phyloP scores from a whole-genome alignment of 2,329 filamentous ascomycete genomes.

The Sclerotinia trifoliorum region DNA sequence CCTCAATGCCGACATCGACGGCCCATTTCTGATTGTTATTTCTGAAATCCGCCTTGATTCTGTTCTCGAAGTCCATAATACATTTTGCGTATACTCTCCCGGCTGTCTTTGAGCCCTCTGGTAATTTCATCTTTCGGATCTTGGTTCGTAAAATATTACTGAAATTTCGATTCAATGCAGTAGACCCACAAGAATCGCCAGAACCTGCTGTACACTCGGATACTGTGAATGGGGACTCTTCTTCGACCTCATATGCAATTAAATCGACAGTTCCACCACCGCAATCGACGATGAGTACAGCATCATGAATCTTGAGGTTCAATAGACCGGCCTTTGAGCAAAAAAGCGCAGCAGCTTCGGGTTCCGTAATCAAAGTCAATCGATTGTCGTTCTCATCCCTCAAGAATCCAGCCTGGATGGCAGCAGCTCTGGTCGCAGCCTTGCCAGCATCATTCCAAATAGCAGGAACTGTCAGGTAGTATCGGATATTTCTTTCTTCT shows the following conservation, averaged over 20 bases:
- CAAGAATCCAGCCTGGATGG: conserved; percentile 94
- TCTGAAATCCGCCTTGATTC: conserved; percentile 98
- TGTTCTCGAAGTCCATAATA: conserved; percentile 99
- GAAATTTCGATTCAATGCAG: conserved; percentile 95
- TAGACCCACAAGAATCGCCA: conserved; percentile 97
- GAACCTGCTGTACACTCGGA: conserved; percentile 96
- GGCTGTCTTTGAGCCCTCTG: conserved; percentile 95
- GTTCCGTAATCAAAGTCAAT: conserved; percentile 90
- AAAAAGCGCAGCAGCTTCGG: conserved; percentile 95
- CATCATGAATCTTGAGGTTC: conserved; percentile 96
- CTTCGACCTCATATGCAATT: conserved; percentile 98
- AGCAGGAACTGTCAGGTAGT: conserved; percentile 97
- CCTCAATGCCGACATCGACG: conserved; percentile 96
- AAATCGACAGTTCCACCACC: conserved; percentile 98
- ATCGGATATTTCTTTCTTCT: conserved; percentile 96
- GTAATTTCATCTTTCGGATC: conserved; percentile 98
- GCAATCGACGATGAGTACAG: conserved; percentile 97
- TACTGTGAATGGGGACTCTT: conserved; percentile 95
- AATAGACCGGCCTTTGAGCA: conserved; percentile 95
- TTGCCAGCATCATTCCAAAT: conserved; percentile 99
- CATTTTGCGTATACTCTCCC: conserved; percentile 98
- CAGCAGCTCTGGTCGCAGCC: conserved; percentile 90
- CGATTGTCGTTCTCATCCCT: conserved; percentile 97
- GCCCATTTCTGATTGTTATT: conserved; percentile 99
- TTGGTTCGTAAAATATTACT: conserved; percentile 97